A percentile compares a stretch with the other conserved stretches of the same genome.
Evolutionary conservation across 139 green algal species (phyloP).

Genomic region (Chlorella sorokiniana): DNA sequence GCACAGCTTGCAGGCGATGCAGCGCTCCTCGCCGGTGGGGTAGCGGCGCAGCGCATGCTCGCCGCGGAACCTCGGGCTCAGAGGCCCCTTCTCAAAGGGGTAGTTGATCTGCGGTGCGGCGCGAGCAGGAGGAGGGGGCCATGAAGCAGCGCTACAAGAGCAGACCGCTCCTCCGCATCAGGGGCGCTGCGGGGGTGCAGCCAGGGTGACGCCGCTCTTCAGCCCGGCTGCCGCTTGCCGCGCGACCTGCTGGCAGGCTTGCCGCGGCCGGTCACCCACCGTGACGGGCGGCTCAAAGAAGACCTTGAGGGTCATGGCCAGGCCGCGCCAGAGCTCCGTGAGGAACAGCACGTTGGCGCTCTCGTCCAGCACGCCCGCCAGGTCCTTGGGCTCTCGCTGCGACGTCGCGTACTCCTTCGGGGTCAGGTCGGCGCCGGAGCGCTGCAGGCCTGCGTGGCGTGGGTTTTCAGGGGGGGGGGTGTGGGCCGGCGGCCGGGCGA

Average conservation of each 20-base stretch:
- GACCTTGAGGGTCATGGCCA: conserved; percentile 91
- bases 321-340: conserved; percentile 93
- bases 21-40: conserved; percentile 97
- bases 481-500: background rate
- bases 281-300: conserved; percentile 98
- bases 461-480: background rate
- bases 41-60: conserved; percentile 97
- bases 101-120: conserved; percentile 91
- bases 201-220: too few relatives aligned
- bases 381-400: conserved; percentile 54
- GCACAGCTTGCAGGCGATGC: conserved; percentile 99
- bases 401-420: conserved; percentile 31
- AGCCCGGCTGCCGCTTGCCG: too few relatives aligned
- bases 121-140: background rate
- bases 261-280: conserved; percentile 46
- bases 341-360: conserved; percentile 94
- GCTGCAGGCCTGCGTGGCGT: conserved; percentile 10
- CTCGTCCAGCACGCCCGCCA: conserved; percentile 85
- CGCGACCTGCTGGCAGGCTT: background rate
- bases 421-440: conserved; percentile 20
- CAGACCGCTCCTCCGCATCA: too few relatives aligned
- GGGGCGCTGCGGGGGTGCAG: too few relatives aligned
- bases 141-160: too few relatives aligned
- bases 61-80: conserved; percentile 96
- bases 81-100: conserved; percentile 97